Percentiles rank a stretch among this genome's conserved stretches.
Conservation (phyloP, 345 rosid species). For the Laguncularia racemosa region DNA sequence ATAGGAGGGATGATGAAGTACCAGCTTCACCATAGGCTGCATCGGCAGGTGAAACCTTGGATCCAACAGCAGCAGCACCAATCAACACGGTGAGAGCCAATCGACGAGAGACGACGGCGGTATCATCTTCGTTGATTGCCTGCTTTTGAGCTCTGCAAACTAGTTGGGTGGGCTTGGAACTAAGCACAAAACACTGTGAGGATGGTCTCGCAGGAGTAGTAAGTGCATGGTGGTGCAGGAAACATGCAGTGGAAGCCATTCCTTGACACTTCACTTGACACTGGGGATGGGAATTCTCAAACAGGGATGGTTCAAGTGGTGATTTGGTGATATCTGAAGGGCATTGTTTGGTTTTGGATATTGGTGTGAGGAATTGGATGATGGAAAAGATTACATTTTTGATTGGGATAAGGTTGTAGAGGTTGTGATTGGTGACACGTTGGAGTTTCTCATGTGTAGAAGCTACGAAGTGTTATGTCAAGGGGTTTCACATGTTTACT, state of each 20-base stretch:
- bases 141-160: conserved; percentile 73
- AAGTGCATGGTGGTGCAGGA: conserved; percentile 57
- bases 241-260: conserved; percentile 61
- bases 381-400: conserved; percentile 25
- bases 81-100: conserved; percentile 72
- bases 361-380: conserved; percentile 9
- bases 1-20: conserved; percentile 9
- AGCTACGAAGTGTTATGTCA: too few relatives aligned
- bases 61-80: conserved; percentile 74
- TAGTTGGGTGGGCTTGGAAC: conserved; percentile 38
- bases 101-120: conserved; percentile 15
- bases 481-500: too few relatives aligned
- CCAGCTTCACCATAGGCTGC: conserved; percentile 96
- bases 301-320: background rate
- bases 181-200: conserved; percentile 29
- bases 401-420: conserved; percentile 50
- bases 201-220: conserved; percentile 27
- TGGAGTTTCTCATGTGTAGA: too few relatives aligned
- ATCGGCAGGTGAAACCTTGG: conserved; percentile 85
- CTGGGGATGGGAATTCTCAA: background rate
- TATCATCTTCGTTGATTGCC: conserved; percentile 8
- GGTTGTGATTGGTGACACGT: conserved; percentile 19
- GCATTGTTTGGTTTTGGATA: conserved; percentile 38
- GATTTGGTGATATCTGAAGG: conserved; percentile 13
- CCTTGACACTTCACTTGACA: background rate